Evolutionary conservation across 1,284 basidiomycete genomes (phyloP).

Genomic region (Coniferiporia weirii): DNA sequence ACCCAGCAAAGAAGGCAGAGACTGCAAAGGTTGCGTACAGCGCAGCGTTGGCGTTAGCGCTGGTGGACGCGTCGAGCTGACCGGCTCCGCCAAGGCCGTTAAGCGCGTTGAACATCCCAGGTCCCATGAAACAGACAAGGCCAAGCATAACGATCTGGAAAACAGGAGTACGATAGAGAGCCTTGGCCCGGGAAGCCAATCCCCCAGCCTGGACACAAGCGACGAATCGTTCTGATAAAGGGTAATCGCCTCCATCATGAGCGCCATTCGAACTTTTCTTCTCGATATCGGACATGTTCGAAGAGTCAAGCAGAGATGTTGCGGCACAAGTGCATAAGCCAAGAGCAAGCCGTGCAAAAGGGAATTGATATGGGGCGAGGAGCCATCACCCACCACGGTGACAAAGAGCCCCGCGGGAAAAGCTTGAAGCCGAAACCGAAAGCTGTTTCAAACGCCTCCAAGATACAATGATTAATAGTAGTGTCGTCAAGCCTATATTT

Average conservation of each 20-base stretch:
- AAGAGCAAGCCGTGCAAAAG: too few relatives aligned
- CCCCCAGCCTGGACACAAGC: not conserved
- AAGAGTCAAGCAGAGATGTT: not conserved
- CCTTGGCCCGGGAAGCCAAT: not conserved
- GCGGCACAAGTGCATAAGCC: too few relatives aligned
- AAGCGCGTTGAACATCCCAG: conserved; percentile 27
- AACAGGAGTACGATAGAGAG: conserved; percentile 25
- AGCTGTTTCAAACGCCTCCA: too few relatives aligned
- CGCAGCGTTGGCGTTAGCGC: conserved; percentile 27
- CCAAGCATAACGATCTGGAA: conserved; percentile 28
- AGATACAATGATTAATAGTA: too few relatives aligned
- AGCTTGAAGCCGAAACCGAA: too few relatives aligned
- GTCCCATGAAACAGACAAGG: conserved; percentile 33
- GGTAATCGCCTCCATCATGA: not conserved
- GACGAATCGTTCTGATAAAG: not conserved
- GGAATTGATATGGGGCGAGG: too few relatives aligned
- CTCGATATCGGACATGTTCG: not conserved
- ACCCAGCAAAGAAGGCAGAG: conserved; percentile 23
- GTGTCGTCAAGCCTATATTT: too few relatives aligned
- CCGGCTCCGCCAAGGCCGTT: conserved; percentile 30
- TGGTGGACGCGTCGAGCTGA: conserved; percentile 25
- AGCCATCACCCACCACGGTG: too few relatives aligned
- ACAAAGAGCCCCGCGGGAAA: too few relatives aligned
- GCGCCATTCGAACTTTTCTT: not conserved
- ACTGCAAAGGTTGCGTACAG: conserved; percentile 28